Base-by-base conservation (phyloP, 805 yeast genomes). In the Tetrapisispora arboricola region DNA sequence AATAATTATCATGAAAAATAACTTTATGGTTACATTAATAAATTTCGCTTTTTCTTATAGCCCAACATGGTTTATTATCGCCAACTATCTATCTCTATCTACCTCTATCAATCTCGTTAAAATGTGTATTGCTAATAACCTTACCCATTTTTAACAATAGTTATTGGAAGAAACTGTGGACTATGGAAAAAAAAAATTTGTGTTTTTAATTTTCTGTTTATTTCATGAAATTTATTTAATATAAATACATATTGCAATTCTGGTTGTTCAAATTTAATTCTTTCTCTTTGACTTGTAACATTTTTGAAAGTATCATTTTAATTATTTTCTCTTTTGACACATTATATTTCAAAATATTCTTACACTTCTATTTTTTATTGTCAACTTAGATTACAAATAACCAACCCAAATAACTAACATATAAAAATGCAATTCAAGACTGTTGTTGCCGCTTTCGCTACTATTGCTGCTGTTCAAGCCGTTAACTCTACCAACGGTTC, bases 381-480 rank as follows among this genome's bases (percentile, higher is more conserved):
- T 30, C 10, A n/a, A 10, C 31, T 28, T 28, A 10, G n/a, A 8
- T 10, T 28, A 3, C 16, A 28, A 28, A 4, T 18, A n/a, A 30
- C 33, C 33, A 30, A 10, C 13, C 20, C 18, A 30, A 17, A 30
- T 6, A 17, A 17, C 18, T n/a, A 28, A 6, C 15, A 28, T 28
- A 28, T 16, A 29, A 38, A 31, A 73, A 81, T 81, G 87, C 85
- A 81, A 76, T 76, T 79, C 80, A 71, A 74, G 61, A 65, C 75
- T 65, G 68, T 80, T 62, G 65, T 77, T 65, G 70, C 78, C 65
- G 75, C 84, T 58, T 71, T 80, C 65, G 78, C 85, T 66, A 76
- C 84, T 51, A 76, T 70, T 53, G 69, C 84, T 52, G 80, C 77
- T 56, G 85, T 73, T 57, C 73, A 75, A 57, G 84, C 85, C 55